phyloP scores from a whole-genome alignment of 768 basidiomycete species.

The Rhizopogon vinicolor region DNA sequence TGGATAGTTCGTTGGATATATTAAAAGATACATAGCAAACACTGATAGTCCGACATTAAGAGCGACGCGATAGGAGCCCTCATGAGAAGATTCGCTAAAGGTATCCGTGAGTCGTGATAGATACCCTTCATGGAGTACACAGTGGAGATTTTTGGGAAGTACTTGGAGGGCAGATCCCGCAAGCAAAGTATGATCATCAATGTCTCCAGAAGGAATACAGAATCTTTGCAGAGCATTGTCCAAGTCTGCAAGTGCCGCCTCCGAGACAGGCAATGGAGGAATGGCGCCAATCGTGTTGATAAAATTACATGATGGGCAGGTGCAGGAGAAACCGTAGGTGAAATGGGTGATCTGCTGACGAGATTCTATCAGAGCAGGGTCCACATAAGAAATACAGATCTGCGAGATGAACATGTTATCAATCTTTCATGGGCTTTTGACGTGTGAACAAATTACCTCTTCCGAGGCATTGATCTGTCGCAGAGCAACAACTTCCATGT shows the following conservation, averaged over 20 bases:
- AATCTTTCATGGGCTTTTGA: neutral
- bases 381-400: slow-evolving; percentile 75
- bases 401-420: slow-evolving; percentile 21
- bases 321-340: slow-evolving; percentile 68
- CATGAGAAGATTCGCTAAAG: slow-evolving; percentile 71
- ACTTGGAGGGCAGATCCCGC: slow-evolving; percentile 13
- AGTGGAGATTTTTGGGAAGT: slow-evolving; percentile 19
- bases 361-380: slow-evolving; percentile 65
- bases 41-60: slow-evolving; percentile 50
- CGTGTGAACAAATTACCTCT: slow-evolving; percentile 45
- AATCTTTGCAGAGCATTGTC: slow-evolving; percentile 34
- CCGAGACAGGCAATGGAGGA: slow-evolving; percentile 31
- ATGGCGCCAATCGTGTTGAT: slow-evolving; percentile 34
- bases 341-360: slow-evolving; percentile 53
- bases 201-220: slow-evolving; percentile 26
- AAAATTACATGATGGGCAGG: slow-evolving; percentile 52
- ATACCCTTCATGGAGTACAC: slow-evolving; percentile 52
- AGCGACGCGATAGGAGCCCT: slow-evolving; percentile 50
- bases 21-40: slow-evolving; percentile 59
- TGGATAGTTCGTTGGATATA: slow-evolving; percentile 79
- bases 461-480: slow-evolving; percentile 51
- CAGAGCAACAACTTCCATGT: slow-evolving; percentile 66
- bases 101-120: slow-evolving; percentile 52
- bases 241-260: slow-evolving; percentile 8
- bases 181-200: slow-evolving; percentile 11